Percentiles rank a stretch among this genome's conserved stretches.
phyloP scores from a whole-genome alignment of 2,329 filamentous ascomycete species.

The Colletotrichum musicola region DNA sequence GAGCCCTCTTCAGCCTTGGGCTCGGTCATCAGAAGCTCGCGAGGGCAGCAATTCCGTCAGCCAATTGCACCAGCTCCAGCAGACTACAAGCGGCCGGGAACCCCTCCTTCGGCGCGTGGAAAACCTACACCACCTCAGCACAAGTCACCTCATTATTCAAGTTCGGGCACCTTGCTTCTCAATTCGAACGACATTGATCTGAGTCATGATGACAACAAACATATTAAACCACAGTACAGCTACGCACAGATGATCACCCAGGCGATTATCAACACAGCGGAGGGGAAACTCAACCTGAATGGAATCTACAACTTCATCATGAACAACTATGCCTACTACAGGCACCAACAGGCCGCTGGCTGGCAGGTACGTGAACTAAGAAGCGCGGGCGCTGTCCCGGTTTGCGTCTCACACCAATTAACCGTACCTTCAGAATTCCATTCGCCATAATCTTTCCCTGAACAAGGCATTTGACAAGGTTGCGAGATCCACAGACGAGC shows the following conservation, averaged over 20 bases:
- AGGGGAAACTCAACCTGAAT: constrained; percentile 89
- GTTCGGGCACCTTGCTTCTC: constrained; percentile 58
- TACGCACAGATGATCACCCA: constrained; percentile 98
- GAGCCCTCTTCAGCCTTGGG: constrained; percentile 37
- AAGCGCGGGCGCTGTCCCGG: too few relatives aligned
- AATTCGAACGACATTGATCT: constrained; percentile 75
- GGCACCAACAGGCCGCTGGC: constrained; percentile 79
- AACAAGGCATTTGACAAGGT: constrained; percentile 97
- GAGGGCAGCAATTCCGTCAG: constrained; percentile 50
- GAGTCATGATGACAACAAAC: constrained; percentile 85
- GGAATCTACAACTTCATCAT: constrained; percentile 97
- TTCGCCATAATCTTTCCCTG: constrained; percentile 93
- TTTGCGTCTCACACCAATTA: constrained; percentile 39
- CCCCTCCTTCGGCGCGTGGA: constrained; percentile 64
- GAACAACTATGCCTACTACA: constrained; percentile 92
- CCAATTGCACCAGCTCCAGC: constrained; percentile 71
- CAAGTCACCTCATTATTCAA: constrained; percentile 55
- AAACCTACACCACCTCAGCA: constrained; percentile 46
- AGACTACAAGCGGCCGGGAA: constrained; percentile 71
- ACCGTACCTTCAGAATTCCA: constrained; percentile 78
- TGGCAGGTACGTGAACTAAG: constrained; percentile 79
- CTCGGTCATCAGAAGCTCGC: constrained; percentile 26
- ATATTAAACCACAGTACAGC: constrained; percentile 95
- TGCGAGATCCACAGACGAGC: constrained; percentile 91
- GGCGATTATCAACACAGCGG: constrained; percentile 87